phyloP scores from a whole-genome alignment of 495 filamentous ascomycete species.

The Letharia columbiana region DNA sequence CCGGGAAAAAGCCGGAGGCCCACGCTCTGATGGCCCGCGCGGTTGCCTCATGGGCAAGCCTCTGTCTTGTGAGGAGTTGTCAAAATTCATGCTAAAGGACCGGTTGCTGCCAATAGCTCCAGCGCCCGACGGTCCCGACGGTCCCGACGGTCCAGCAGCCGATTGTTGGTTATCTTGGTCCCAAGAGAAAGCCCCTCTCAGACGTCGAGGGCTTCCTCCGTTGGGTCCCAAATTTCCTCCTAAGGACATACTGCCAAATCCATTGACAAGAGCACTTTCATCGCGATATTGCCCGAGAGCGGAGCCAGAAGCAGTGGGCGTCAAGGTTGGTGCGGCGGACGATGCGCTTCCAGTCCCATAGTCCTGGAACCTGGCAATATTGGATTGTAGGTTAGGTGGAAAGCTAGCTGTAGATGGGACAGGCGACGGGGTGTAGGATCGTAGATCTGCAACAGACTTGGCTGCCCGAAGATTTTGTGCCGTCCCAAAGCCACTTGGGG shows the following conservation, averaged over 20 bases:
- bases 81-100: slow-evolving; percentile 55
- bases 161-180: slow-evolving; percentile 49
- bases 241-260: slow-evolving; percentile 54
- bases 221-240: slow-evolving; percentile 42
- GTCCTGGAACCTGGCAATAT: slow-evolving; percentile 55
- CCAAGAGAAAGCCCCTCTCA: slow-evolving; percentile 59
- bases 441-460: slow-evolving; percentile 93
- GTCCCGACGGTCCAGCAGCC: slow-evolving; percentile 25
- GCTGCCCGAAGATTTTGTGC: slow-evolving; percentile 79
- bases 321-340: slow-evolving; percentile 66
- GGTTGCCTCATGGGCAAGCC: slow-evolving; percentile 65
- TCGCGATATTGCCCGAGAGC: slow-evolving; percentile 49
- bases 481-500: slow-evolving; percentile 59
- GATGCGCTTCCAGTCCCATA: slow-evolving; percentile 50
- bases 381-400: slow-evolving; percentile 59
- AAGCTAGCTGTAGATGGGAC: slow-evolving; percentile 84
- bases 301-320: slow-evolving; percentile 62
- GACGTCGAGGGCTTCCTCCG: slow-evolving; percentile 49
- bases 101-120: slow-evolving; percentile 86
- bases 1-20: slow-evolving; percentile 56
- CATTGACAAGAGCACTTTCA: slow-evolving; percentile 56
- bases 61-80: slow-evolving; percentile 55
- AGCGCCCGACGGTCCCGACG: slow-evolving; percentile 30
- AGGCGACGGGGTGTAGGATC: slow-evolving; percentile 90
- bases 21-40: slow-evolving; percentile 72